phyloP scores from a whole-genome alignment of 2,329 filamentous ascomycete species.

The Diaporthe amygdali region DNA sequence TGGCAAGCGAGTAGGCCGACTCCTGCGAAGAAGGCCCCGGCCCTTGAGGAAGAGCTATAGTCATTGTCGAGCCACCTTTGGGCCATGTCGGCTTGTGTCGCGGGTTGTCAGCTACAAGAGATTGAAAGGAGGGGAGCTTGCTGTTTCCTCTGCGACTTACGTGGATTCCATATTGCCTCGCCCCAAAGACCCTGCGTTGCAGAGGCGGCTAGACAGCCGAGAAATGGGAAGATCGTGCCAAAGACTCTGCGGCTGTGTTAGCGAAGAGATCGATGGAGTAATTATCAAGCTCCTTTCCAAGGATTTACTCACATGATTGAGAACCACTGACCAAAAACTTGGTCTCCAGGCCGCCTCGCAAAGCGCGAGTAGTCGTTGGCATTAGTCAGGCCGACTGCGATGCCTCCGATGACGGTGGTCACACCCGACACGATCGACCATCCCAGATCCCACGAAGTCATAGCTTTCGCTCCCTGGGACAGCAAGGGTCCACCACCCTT shows the following conservation, averaged over 20 bases:
- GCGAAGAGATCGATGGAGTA: conserved; percentile 25
- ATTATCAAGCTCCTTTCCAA: neutral
- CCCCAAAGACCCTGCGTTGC: conserved; percentile 19
- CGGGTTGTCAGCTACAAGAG: neutral
- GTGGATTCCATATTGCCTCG: conserved; percentile 23
- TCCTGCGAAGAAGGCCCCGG: conserved; percentile 51
- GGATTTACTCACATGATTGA: conserved; percentile 7
- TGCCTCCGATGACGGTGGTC: conserved; percentile 42
- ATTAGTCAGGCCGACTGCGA: conserved; percentile 34
- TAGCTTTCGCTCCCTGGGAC: conserved; percentile 32
- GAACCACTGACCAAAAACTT: conserved; percentile 22
- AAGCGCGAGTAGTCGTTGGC: conserved; percentile 22
- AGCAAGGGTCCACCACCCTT: conserved; percentile 33
- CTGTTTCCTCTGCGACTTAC: neutral
- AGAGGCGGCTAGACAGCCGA: conserved; percentile 20
- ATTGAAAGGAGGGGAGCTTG: neutral
- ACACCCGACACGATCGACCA: conserved; percentile 44
- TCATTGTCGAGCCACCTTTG: conserved; percentile 23
- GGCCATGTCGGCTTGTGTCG: conserved; percentile 16
- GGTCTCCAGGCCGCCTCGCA: conserved; percentile 17
- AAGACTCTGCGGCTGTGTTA: conserved; percentile 30
- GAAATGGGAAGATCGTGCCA: conserved; percentile 18
- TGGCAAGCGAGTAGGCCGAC: conserved; percentile 49
- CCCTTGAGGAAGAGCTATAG: conserved; percentile 37
- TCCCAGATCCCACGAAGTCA: conserved; percentile 35